These are phyloP conservation scores for Fusarium sp. DNA, from an alignment of 2,329 filamentous ascomycete genomes.

Conservation along the genomic window DNA sequence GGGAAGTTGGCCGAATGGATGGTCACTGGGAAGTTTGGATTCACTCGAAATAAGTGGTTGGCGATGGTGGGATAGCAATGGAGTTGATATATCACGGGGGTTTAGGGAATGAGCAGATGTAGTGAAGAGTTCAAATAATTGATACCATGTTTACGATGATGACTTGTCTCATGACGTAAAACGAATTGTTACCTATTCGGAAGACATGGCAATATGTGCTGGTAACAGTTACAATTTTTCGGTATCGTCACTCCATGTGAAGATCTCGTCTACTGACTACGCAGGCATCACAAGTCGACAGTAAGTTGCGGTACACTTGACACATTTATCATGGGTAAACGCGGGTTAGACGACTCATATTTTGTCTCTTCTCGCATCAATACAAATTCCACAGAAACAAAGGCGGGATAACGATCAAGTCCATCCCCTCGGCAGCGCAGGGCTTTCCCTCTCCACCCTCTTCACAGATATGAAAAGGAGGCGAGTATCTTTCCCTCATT, in stretches of 20 bases:
- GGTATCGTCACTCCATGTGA: background rate
- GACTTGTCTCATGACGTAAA: background rate
- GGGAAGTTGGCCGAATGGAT: background rate
- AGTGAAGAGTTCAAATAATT: conserved; percentile 42
- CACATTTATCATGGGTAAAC: conserved; percentile 40
- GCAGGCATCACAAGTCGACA: background rate
- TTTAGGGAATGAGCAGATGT: conserved; percentile 33
- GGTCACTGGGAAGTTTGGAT: conserved; percentile 20
- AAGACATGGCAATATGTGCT: too few species aligned
- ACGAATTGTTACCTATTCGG: background rate
- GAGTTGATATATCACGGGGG: conserved; percentile 24
- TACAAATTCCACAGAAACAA: conserved; percentile 43
- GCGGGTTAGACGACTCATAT: conserved; percentile 47
- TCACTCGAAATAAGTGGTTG: conserved; percentile 25
- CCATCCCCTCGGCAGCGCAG: conserved; percentile 88
- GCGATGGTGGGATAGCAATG: conserved; percentile 13
- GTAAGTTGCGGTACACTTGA: conserved; percentile 36
- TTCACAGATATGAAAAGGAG: conserved; percentile 46
- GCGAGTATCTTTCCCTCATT: conserved; percentile 99
- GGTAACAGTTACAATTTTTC: background rate
- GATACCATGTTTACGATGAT: conserved; percentile 43
- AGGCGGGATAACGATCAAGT: conserved; percentile 88
- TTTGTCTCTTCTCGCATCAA: conserved; percentile 48
- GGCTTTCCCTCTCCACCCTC: conserved; percentile 88
- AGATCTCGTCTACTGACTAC: background rate